Evolutionary conservation across 129 eudicot species (phyloP), one percentile per base, ranked within the genome.

Genomic region (Cynara cardunculus): DNA sequence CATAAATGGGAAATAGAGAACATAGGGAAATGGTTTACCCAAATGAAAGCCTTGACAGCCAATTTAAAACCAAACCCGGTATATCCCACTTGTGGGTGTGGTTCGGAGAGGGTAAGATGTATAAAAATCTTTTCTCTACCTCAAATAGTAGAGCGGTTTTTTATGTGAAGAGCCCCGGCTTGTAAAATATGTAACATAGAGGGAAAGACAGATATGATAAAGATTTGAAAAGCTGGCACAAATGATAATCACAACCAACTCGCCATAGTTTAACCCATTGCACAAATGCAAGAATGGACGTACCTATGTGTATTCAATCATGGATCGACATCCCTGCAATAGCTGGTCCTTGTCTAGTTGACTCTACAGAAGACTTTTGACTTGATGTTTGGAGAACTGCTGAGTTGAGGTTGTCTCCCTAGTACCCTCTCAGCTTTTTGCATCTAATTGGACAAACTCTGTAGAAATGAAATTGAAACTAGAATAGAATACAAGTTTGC

Each of bases 281-380:
- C 19, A 69, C 67, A 69, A 28, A 78, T 11, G 25, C 6, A 77
- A 64, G 35, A 49, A 77, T 14, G 32, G 27, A 32, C 30, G 25
- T 69, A 69, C 75, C 80, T 35, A 11, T 32, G n/a, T 7, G 18
- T 49, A 78, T 69, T 39, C 26, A 27, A 27, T 78, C 16, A 34
- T 41, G 28, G 12, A 75, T 39, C 28, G 1, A 35, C 25, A 66
- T 65, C 18, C 34, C 56, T 21, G 27, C 27, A 56, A 62, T 25
- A 64, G 22, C 25, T 31, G 44, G 68, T 78, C 73, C 68, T 76
- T 37, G 2, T 64, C 61, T 76, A 66, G 72, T 74, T 28, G 37
- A 53, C 68, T 53, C 9, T 18, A 34, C 14, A n/a, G 67, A 44
- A 49, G 25, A 74, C 78, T 74, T 74, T 18, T 18, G 9, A 56